Conservation (phyloP, 495 filamentous ascomycete species). For the Lindgomyces ingoldianus region DNA sequence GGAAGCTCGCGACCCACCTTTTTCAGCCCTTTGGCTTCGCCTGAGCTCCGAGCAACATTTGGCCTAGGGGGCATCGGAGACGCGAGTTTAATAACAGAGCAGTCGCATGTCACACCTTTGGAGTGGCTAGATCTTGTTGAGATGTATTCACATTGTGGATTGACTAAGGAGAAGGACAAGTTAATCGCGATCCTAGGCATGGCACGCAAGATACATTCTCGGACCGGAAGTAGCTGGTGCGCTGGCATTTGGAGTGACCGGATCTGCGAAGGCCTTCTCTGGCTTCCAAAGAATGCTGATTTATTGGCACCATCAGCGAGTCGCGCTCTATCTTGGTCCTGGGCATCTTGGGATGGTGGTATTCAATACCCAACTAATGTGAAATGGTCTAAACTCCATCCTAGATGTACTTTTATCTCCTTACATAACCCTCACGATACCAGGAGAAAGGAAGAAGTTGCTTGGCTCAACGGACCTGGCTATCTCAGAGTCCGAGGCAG, state of each 20-base stretch:
- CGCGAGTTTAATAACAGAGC: not conserved
- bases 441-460: not conserved
- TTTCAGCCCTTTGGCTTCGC: not conserved
- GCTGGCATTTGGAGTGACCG: conserved; percentile 10
- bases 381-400: not conserved
- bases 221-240: not conserved
- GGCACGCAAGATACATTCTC: not conserved
- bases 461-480: conserved; percentile 1
- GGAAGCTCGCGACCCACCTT: not conserved
- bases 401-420: not conserved
- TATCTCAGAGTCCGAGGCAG: not conserved
- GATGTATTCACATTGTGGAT: conserved; percentile 4
- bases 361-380: not conserved
- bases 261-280: conserved; percentile 7
- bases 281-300: not conserved
- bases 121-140: conserved; percentile 12
- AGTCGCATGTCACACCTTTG: not conserved
- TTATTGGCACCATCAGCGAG: not conserved
- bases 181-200: conserved; percentile 9
- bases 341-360: conserved; percentile 6
- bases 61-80: not conserved
- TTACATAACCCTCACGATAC: not conserved
- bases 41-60: not conserved
- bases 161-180: conserved; percentile 7
- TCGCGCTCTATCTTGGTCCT: conserved; percentile 8